Evolutionary conservation across 345 rosid genomes (phyloP), one percentile per base, ranked within the genome.

Genomic region (Lagerstroemia speciosa): DNA sequence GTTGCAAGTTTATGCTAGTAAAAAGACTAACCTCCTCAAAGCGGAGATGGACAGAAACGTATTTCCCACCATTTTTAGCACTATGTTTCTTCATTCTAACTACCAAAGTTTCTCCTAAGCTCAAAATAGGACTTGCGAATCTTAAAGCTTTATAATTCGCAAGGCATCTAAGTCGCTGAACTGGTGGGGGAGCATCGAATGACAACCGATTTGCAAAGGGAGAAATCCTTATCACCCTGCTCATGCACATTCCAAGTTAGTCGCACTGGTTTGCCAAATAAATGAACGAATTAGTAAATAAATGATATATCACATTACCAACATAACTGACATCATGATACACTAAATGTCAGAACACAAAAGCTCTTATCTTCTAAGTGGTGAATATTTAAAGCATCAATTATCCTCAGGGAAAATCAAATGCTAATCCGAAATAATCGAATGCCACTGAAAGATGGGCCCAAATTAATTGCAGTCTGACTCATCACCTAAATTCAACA

Each of bases 131-230:
- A 69, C 79, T 78, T 69, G 96, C 78, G 78, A 92, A 95, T 68
- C 78, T 86, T 72, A 92, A 73, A 73, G 98, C 97, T 85, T 88
- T 85, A 70, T 91, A 95, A 79, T 95, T 95, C 66, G 97, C 93
- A 77, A 92, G 75, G 82, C 99, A 95, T 78, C 99, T 83, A 66
- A 92, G 92, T 74, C 89, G 81, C 76, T 95, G 99, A 64, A 95
- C 99, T 43, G 85, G 72, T 64, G 94, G 86, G 67, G 99, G 99
- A 74, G 92, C 94, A 78, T 92, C 96, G 83, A 90, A 88, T 48
- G 99, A 95, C 72, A 95, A 89, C 72, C 99, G 86, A 81, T 95
- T 92, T 65, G 99, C 99, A 78, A 95, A 95, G 36, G 99, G 99
- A 69, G 98, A 92, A 77, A 95, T 95, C 85, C 98, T 80, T 81